phyloP scores from a whole-genome alignment of 805 yeast genomes.

The Nadsonia fulvescens region DNA sequence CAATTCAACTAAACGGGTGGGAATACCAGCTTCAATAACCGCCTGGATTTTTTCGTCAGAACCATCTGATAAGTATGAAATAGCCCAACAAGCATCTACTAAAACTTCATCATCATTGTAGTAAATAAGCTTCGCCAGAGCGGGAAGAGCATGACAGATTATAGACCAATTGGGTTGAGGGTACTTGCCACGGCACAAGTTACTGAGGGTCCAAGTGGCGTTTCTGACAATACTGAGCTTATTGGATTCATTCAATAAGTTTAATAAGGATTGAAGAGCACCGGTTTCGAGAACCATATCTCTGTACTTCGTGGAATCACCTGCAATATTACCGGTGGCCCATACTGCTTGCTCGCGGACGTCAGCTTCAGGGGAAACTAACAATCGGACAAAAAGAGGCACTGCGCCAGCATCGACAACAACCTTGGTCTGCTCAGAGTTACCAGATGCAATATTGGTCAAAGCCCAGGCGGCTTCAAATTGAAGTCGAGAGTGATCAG shows the following conservation, averaged over 20 bases:
- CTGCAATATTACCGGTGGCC: slow-evolving; percentile 98
- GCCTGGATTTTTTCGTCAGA: slow-evolving; percentile 87
- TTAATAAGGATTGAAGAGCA: slow-evolving; percentile 78
- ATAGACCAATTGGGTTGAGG: slow-evolving; percentile 93
- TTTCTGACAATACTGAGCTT: slow-evolving; percentile 76
- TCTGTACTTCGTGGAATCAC: slow-evolving; percentile 81
- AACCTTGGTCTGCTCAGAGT: slow-evolving; percentile 70
- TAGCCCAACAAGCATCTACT: slow-evolving; percentile 98
- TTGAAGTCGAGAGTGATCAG: slow-evolving; percentile 67
- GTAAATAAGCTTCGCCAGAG: slow-evolving; percentile 76
- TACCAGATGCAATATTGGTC: slow-evolving; percentile 92
- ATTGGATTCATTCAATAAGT: slow-evolving; percentile 61
- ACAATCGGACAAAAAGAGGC: slow-evolving; percentile 69
- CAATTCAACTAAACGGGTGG: slow-evolving; percentile 82
- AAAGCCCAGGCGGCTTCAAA: slow-evolving; percentile 99
- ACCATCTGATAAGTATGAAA: slow-evolving; percentile 87
- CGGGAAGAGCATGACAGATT: slow-evolving; percentile 77
- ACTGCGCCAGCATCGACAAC: slow-evolving; percentile 92
- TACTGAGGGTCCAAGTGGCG: slow-evolving; percentile 95
- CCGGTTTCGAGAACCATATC: slow-evolving; percentile 72
- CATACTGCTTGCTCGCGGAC: slow-evolving; percentile 97
- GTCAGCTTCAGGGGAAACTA: slow-evolving; percentile 67
- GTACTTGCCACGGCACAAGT: slow-evolving; percentile 87
- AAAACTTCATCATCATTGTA: slow-evolving; percentile 84
- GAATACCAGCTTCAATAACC: slow-evolving; percentile 89